phyloP scores from a whole-genome alignment of 495 filamentous ascomycete species.

The Hypomontagnella monticulosa region DNA sequence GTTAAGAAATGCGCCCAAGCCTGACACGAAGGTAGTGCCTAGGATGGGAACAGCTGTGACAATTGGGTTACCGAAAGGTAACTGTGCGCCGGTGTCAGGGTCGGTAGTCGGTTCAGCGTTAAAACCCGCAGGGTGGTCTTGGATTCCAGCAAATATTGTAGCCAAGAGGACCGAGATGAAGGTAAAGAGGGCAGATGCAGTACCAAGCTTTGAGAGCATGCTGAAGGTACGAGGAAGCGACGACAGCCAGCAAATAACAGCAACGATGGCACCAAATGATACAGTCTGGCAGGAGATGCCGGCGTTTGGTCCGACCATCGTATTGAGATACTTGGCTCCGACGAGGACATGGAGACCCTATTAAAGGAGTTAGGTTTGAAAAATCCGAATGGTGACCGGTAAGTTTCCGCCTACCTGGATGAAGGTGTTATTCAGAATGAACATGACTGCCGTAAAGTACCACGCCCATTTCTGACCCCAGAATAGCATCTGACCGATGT shows the following conservation, averaged over 20 bases:
- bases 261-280: constrained; percentile 73
- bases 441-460: constrained; percentile 88
- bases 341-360: constrained; percentile 80
- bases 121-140: constrained; percentile 72
- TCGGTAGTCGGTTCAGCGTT: constrained; percentile 54
- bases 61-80: constrained; percentile 63
- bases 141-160: constrained; percentile 77
- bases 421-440: constrained; percentile 90
- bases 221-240: constrained; percentile 85
- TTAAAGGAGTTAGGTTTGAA: constrained; percentile 13
- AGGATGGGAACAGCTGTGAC: constrained; percentile 71
- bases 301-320: constrained; percentile 68
- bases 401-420: constrained; percentile 66
- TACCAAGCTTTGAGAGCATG: constrained; percentile 78
- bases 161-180: constrained; percentile 86
- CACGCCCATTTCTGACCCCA: constrained; percentile 80
- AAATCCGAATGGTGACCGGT: constrained; percentile 12
- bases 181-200: constrained; percentile 80
- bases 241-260: constrained; percentile 74
- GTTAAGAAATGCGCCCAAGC: constrained; percentile 85
- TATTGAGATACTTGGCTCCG: constrained; percentile 85
- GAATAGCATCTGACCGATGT: constrained; percentile 89
- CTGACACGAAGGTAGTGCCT: constrained; percentile 80
- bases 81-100: constrained; percentile 44
- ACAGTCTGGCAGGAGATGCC: constrained; percentile 72